Percentiles rank a stretch among this genome's conserved stretches.
Conservation (phyloP, 768 basidiomycete species). For the Mycena belliarum region DNA sequence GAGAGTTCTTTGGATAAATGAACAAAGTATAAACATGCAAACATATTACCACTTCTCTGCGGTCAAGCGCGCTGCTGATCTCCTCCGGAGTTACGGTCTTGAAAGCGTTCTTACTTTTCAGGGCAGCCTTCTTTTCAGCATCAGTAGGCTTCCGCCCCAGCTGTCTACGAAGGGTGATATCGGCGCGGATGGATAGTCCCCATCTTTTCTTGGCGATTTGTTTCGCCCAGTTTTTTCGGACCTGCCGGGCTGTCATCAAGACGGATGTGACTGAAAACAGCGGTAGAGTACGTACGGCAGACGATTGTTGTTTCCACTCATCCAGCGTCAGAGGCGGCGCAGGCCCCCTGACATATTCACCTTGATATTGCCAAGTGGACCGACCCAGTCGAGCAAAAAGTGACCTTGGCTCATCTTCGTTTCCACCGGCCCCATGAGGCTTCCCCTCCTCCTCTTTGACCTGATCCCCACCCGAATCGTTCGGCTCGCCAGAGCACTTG, state of each 20-base stretch:
- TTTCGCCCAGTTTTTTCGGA: neutral
- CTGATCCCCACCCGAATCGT: neutral
- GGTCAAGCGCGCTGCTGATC: conserved; percentile 1
- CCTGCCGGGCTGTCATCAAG: neutral
- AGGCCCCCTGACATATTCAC: conserved; percentile 25
- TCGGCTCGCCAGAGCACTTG: neutral
- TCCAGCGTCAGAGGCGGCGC: conserved; percentile 23
- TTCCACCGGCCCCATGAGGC: neutral
- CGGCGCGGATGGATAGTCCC: neutral
- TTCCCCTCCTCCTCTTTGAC: neutral
- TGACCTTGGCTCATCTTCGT: neutral
- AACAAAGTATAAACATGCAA: neutral
- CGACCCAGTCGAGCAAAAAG: conserved; percentile 21
- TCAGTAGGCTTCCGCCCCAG: conserved; percentile 5
- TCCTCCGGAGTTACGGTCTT: conserved; percentile 6
- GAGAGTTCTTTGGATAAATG: neutral
- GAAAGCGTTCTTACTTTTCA: neutral
- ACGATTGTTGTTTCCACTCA: conserved; percentile 28
- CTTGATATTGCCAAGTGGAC: conserved; percentile 31
- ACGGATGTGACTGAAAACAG: neutral
- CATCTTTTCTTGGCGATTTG: neutral
- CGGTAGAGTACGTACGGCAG: neutral
- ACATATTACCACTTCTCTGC: neutral
- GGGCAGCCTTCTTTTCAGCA: neutral
- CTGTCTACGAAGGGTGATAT: neutral